Base-by-base conservation (phyloP, 148 eudicot species). In the Cornus controversa region DNA sequence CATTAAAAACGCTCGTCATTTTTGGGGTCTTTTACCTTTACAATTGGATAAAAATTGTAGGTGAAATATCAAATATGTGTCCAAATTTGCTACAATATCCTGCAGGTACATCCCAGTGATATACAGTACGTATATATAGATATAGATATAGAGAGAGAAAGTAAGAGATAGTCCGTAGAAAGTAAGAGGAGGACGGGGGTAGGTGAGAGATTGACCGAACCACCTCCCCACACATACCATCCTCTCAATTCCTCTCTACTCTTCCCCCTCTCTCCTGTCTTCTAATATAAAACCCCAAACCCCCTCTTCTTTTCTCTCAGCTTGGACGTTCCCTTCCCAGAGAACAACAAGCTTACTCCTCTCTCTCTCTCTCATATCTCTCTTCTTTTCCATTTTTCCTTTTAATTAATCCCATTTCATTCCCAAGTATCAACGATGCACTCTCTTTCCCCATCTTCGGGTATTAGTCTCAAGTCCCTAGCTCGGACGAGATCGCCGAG, bases 131-230 rank as follows among this genome's bases (percentile, higher is more conserved):
- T 6, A 40, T 40, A 40, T 40, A 40, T 40, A 40, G 2, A 40
- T 50, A 0, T 13, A 15, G 0, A 11, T 10, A 50, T 50, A 45
- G 50, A 45, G 50, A 4, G 8, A 45, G 50, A 45, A 5, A 45
- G 57, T 50, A 1, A 50, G 57, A 50, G 16, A 76, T 34, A 29
- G 2, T n/a, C n/a, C n/a, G n/a, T n/a, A 26, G 47, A 47, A 22
- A 69, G 47, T 28, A 25, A 54, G 83, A n/a, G n/a, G n/a, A n/a
- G n/a, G n/a, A n/a, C n/a, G n/a, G 91, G 76, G 89, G 91, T 91
- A 87, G 93, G 91, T 91, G 85, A 63, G 91, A 82, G 85, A 78
- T 82, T 91, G 87, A 87, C 93, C 86, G 78, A 84, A 82, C 80
- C 84, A 78, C 75, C 78, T 57, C 73, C 87, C 69, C 85, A n/a